phyloP scores from a whole-genome alignment of 352 stramenopile species.

The Pythium angustatum region DNA sequence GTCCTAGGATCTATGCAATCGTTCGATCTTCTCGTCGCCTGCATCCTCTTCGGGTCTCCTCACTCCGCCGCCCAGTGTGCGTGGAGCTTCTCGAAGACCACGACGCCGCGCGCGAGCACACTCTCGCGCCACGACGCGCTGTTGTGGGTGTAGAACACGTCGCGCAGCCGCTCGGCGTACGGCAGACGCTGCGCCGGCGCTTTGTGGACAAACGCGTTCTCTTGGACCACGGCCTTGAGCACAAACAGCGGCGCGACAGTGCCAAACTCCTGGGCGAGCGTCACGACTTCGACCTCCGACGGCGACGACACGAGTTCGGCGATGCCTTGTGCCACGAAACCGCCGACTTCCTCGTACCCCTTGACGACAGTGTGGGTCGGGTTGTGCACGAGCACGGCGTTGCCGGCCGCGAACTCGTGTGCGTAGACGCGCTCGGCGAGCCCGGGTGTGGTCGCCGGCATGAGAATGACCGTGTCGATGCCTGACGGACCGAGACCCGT shows the following conservation, averaged over 20 bases:
- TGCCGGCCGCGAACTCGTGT: conserved; percentile 25
- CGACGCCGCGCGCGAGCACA: conserved; percentile 51
- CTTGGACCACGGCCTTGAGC: conserved; percentile 54
- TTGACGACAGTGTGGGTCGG: conserved; percentile 35
- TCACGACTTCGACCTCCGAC: conserved; percentile 27
- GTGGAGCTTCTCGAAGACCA: conserved; percentile 48
- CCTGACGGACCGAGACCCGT: conserved; percentile 86
- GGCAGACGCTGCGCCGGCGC: conserved; percentile 42
- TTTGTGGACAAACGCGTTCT: conserved; percentile 65
- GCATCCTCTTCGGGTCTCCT: no score
- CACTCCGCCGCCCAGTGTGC: no score
- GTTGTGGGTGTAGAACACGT: conserved; percentile 81
- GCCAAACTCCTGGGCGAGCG: conserved; percentile 70
- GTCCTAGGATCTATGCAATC: background rate
- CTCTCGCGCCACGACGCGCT: conserved; percentile 59
- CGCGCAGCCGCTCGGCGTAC: conserved; percentile 63
- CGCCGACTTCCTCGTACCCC: conserved; percentile 57
- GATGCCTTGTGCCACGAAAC: conserved; percentile 48
- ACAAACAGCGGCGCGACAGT: conserved; percentile 64
- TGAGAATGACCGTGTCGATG: conserved; percentile 51
- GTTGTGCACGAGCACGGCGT: conserved; percentile 33
- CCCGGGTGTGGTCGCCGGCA: conserved; percentile 18
- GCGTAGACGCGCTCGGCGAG: conserved; percentile 5
- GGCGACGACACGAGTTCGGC: conserved; percentile 30
- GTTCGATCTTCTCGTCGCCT: background rate